Percentiles rank a stretch among this genome's conserved stretches.
These are phyloP conservation scores for Candida golubevii DNA, from an alignment of 805 yeast genomes.

Conservation along the genomic window DNA sequence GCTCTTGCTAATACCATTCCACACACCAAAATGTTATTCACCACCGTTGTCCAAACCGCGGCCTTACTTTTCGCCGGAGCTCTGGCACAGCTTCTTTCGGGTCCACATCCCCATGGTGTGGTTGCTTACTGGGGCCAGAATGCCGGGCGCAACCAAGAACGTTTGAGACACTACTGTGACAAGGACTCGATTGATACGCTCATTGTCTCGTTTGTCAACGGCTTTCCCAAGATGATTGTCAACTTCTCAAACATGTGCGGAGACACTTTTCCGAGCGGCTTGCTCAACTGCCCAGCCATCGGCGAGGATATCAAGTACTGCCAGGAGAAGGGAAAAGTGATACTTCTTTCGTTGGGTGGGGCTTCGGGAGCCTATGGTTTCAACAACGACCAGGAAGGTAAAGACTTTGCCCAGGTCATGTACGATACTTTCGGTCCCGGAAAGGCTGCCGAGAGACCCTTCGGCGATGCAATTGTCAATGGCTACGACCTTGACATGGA, in stretches of 20 bases:
- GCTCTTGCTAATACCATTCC: too few species aligned
- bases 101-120: constrained; percentile 33
- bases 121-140: constrained; percentile 91
- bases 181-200: constrained; percentile 67
- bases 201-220: constrained; percentile 63
- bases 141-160: constrained; percentile 45
- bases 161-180: constrained; percentile 52
- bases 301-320: constrained; percentile 15
- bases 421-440: constrained; percentile 41
- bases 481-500: constrained; percentile 71
- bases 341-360: constrained; percentile 38
- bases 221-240: constrained; percentile 45
- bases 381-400: constrained; percentile 48
- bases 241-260: constrained; percentile 56
- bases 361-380: constrained; percentile 58
- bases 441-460: constrained; percentile 21
- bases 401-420: constrained; percentile 43
- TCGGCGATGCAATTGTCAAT: constrained; percentile 59
- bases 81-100: background rate
- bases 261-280: constrained; percentile 40
- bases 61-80: background rate
- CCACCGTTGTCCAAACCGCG: background rate
- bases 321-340: constrained; percentile 10
- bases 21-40: background rate
- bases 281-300: constrained; percentile 13